Conservation (phyloP, 371 early-diverging fungal genomes). For the Dinochytrium kinnereticum region DNA sequence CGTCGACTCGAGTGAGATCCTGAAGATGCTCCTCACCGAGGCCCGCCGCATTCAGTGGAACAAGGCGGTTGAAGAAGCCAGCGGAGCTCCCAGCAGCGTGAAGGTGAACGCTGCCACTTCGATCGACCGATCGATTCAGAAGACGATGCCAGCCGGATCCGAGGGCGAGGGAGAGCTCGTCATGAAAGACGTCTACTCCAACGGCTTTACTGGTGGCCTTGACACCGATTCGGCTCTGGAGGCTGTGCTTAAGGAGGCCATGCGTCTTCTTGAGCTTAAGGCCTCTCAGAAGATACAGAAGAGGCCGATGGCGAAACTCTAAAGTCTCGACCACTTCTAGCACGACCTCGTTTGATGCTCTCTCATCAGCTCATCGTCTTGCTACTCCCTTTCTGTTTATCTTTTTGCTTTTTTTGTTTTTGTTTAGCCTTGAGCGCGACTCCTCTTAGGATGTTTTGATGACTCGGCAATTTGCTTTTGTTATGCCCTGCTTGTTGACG, state of each 20-base stretch:
- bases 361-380: neutral
- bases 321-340: no score
- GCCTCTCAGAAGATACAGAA: neutral
- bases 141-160: no score
- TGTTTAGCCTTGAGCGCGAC: no score
- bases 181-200: no score
- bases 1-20: constrained; percentile 8
- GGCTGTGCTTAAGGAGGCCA: neutral
- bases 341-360: no score
- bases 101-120: no score
- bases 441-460: no score
- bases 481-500: no score
- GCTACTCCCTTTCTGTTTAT: neutral
- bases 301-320: neutral
- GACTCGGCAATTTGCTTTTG: no score
- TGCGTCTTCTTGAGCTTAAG: neutral
- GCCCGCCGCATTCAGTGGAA: constrained; percentile 16
- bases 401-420: neutral
- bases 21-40: neutral
- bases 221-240: neutral
- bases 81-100: no score
- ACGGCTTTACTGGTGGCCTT: neutral
- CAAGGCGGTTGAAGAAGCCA: constrained; percentile 2
- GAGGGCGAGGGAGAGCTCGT: no score
- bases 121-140: no score